A percentile compares a stretch with the other conserved stretches of the same genome.
Conservation (phyloP, 1,284 basidiomycete genomes). For the Xerocomus amazonicus region DNA sequence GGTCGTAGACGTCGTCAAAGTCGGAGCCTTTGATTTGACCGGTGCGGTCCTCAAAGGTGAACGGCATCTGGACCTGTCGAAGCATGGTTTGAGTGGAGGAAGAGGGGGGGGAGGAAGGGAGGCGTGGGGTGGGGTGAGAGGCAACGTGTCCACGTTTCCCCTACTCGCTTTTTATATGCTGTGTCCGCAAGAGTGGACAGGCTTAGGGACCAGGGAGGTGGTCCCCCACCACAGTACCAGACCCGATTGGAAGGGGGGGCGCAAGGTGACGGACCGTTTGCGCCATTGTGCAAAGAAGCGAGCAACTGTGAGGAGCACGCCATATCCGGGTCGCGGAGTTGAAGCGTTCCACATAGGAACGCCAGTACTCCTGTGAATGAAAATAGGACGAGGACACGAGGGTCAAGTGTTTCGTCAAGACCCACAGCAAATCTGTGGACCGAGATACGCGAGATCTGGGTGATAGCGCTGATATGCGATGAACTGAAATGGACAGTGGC, state of each 20-base stretch:
- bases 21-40: slow-evolving; percentile 54
- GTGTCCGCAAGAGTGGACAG: slow-evolving; percentile 18
- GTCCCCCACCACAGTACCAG: slow-evolving; percentile 7
- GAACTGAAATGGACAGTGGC: too few relatives aligned
- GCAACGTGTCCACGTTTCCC: slow-evolving; percentile 1
- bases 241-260: slow-evolving; percentile 21
- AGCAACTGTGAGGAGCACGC: slow-evolving; percentile 21
- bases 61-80: slow-evolving; percentile 39
- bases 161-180: slow-evolving; percentile 18
- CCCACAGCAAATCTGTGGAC: slow-evolving; percentile 3
- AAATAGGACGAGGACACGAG: slow-evolving; percentile 15
- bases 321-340: slow-evolving; percentile 33
- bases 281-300: slow-evolving; percentile 26
- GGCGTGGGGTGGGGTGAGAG: background rate
- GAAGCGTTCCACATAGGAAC: slow-evolving; percentile 12
- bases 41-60: slow-evolving; percentile 66
- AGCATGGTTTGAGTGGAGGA: slow-evolving; percentile 12
- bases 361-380: background rate
- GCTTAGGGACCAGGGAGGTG: slow-evolving; percentile 15
- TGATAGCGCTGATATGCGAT: background rate
- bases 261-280: slow-evolving; percentile 22
- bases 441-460: slow-evolving; percentile 2
- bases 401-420: background rate
- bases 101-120: background rate
- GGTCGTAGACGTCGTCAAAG: slow-evolving; percentile 73